Evolutionary conservation across 1,284 basidiomycete genomes (phyloP), one percentile per base, ranked within the genome.

Genomic region (Hymenochaete sp.): DNA sequence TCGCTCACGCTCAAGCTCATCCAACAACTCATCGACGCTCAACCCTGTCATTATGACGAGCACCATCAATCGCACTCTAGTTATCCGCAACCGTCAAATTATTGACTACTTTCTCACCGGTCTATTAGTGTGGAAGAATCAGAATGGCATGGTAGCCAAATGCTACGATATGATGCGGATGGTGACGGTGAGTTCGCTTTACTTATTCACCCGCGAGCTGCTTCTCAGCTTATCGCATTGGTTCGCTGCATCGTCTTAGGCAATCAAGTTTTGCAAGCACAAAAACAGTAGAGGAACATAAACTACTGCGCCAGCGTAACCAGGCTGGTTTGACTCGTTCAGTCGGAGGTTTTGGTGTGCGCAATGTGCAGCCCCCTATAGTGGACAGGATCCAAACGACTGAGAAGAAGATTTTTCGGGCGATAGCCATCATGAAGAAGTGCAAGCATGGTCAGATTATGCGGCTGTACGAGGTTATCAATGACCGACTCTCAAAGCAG

Each of bases 391-490:
- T 83, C 25, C 68, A 72, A 46, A 82, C 78, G 29, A 85, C 83
- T 38, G 87, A 91, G 59, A 73, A 79, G 55, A 87, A 87, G 67
- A 86, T 92, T 55, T 72, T 77, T 56, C 80, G 81, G 57, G 93
- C 98, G 66, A 97, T 98, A 52, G 95, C 93, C 4, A 95, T 98
- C 62, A 93, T 98, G 86, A 97, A 97, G 68, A 93, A 96, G 59
- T 82, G 89, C 59, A 71, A 82, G 49, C 93, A 98, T 61, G 82
- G 85, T 0, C 86, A 98, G 59, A 83, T 98, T 48, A 93, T 98
- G 4, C 75, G 83, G 52, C 74, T 98, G 51, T 80, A 84, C 57
- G 93, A 97, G 63, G 93, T 98, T 58, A 96, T 98, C 55, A 93
- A 98, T 62, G 95, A 98, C 64, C 79, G 82, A 19, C 75, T 87